These are phyloP conservation scores for Neonectria punicea DNA, from an alignment of 2,329 filamentous ascomycete species.

Conservation along the genomic window DNA sequence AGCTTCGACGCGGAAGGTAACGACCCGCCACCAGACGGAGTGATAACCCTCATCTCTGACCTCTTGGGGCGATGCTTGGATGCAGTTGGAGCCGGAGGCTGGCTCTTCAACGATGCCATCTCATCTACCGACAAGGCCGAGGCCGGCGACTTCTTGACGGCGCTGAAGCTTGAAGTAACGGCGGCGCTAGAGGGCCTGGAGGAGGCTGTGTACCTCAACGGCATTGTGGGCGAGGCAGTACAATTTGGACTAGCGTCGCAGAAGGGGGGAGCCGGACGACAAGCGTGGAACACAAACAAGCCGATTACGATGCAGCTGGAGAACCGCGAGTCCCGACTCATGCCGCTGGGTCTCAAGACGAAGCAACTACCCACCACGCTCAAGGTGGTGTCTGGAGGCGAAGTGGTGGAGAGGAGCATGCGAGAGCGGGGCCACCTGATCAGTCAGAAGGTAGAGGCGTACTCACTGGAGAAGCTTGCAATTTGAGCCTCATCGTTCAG, in stretches of 20 bases:
- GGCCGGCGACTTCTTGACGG: conserved; percentile 71
- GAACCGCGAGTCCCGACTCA: conserved; percentile 59
- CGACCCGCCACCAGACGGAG: conserved; percentile 68
- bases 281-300: conserved; percentile 50
- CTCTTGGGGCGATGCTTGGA: conserved; percentile 80
- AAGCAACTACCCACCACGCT: conserved; percentile 59
- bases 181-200: conserved; percentile 78
- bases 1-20: conserved; percentile 55
- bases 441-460: conserved; percentile 82
- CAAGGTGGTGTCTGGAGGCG: conserved; percentile 75
- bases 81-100: conserved; percentile 78
- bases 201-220: conserved; percentile 73
- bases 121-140: conserved; percentile 62
- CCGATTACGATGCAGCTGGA: conserved; percentile 56
- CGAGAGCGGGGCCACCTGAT: conserved; percentile 82
- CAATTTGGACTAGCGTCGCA: conserved; percentile 63
- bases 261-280: conserved; percentile 45
- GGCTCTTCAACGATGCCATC: conserved; percentile 72
- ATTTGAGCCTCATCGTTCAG: conserved; percentile 59
- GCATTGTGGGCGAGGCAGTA: conserved; percentile 73
- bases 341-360: conserved; percentile 80
- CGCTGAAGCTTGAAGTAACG: conserved; percentile 74
- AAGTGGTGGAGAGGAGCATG: conserved; percentile 73
- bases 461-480: conserved; percentile 82
- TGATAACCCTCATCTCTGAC: conserved; percentile 76